Conservation (phyloP, 2,329 filamentous ascomycete genomes). For the Xylariaceae sp. region DNA sequence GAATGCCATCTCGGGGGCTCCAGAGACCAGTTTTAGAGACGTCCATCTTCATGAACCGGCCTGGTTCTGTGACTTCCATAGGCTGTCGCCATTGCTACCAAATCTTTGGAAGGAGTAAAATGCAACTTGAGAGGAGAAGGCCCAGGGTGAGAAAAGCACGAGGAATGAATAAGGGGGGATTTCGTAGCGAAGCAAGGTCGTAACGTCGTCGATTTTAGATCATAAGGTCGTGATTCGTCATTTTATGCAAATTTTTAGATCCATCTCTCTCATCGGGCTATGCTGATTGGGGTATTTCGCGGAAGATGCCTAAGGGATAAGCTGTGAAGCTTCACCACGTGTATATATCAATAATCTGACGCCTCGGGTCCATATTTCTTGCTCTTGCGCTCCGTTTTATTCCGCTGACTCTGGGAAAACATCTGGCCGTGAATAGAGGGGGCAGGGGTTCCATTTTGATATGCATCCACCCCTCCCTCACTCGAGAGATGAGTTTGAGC, state of each 20-base stretch:
- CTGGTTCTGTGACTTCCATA: constrained; percentile 36
- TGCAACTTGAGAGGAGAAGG: constrained; percentile 22
- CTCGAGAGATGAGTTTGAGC: constrained; percentile 65
- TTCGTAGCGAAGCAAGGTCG: constrained; percentile 30
- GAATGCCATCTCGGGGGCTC: constrained; percentile 5
- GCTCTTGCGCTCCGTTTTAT: constrained; percentile 25
- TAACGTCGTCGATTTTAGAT: constrained; percentile 38
- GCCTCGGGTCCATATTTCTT: constrained; percentile 31
- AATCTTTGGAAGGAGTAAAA: constrained; percentile 21
- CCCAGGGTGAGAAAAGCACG: constrained; percentile 19
- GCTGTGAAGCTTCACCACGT: constrained; percentile 47
- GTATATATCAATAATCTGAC: constrained; percentile 43
- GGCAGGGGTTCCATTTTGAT: constrained; percentile 5
- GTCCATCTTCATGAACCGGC: constrained; percentile 35
- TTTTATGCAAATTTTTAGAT: constrained; percentile 45
- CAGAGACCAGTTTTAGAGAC: constrained; percentile 18
- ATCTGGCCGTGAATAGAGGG: constrained; percentile 30
- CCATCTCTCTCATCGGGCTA: constrained; percentile 37
- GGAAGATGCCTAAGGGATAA: constrained; percentile 42
- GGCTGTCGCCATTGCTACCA: constrained; percentile 26
- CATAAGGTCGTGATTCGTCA: constrained; percentile 43
- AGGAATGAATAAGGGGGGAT: constrained; percentile 20
- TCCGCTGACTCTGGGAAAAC: constrained; percentile 35
- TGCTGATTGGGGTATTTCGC: constrained; percentile 41
- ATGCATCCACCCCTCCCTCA: constrained; percentile 42